Evolutionary conservation across 2,329 filamentous ascomycete genomes (phyloP), one percentile per base, ranked within the genome.

Genomic region (Colletotrichum orbiculare): DNA sequence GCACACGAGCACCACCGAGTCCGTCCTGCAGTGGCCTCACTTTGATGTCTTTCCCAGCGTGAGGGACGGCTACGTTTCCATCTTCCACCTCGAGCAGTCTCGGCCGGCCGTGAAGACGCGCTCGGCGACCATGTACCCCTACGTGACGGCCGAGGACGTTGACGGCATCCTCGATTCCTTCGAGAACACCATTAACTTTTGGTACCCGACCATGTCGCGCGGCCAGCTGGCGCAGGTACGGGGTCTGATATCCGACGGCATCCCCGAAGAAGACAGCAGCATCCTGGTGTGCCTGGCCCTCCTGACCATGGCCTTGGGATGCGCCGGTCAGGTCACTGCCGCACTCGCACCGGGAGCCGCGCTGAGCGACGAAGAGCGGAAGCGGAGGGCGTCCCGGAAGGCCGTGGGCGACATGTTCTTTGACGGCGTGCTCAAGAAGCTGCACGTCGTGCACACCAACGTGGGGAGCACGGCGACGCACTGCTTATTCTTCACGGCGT

Each of bases 401-500:
- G 73, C 75, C 45, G 74, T 82, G 68, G 79, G 76, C 0, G 74
- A 81, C 10, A 70, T 80, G 5, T 83, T 81, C 59, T 84, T 84
- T 50, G 80, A 83, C 57, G 73, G 77, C 6, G 83, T 81, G 0
- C 66, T 84, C 11, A 83, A 79, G 66, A 79, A 77, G 49, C 72
- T 85, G 6, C 76, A 82, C 41, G 73, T 83, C 0, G 81, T 78
- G 0, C 81, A 85, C 58, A 77, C 80, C 4, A 79, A 81, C 38
- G 78, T 84, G 12, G 80, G 77, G 11, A 80, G 81, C 1, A 77
- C 77, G 0, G 80, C 82, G 0, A 79, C 79, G 0, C 83, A 85
- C 39, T 85, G 81, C 56, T 71, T 85, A 1, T 84, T 86, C 69
- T 82, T 84, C 47, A 76, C 79, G 1, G 82, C 79, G 82, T 85